Base-by-base conservation (phyloP, 257 asterid genomes). In the Solanum tarijense region DNA sequence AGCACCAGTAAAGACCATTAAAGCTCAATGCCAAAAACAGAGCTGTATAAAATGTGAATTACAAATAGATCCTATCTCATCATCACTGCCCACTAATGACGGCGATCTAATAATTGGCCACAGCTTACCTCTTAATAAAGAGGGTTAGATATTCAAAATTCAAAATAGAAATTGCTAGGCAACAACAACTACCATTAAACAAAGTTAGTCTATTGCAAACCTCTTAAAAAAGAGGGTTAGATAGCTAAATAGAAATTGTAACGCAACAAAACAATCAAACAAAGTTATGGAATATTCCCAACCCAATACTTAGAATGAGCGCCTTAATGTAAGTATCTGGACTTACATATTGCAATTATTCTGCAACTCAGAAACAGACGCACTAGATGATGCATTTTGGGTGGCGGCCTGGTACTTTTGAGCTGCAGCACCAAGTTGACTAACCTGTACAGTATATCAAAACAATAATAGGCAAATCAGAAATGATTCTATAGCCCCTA, bases 401-500 rank as follows among this genome's bases (percentile, higher is more conserved):
- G 99, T 92, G 36, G 98, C 94, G 89, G 98, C 95, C 93, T 96
- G 99, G 90, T 95, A 97, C 87, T 97, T 97, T 66, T 97, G 99
- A 89, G 99, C 99, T 79, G 98, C 99, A 85, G 96, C 93, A 13
- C 98, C 99, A 72, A 97, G 99, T 92, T 95, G 99, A 92, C 95
- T 91, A 85, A 96, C 98, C 99, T 97, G 93, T 89, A 75, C 55
- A 38, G 32, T 41, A 92, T 32, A 32, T 23, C 39, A 85, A 12
- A 76, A 35, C 23, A 58, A 87, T 43, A 46, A 23, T 68, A 82
- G 23, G 69, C 41, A 48, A 48, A 82, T 48, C 69, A 82, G 23
- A 82, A 82, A 48, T 31, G 69, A 82, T 48, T 20, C 20, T 29
- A 82, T 16, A 16, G 38, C 68, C 68, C 23, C 25, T 20, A 12